These are phyloP conservation scores for Suillus hirtellus DNA, from an alignment of 768 basidiomycete genomes.

Conservation along the genomic window DNA sequence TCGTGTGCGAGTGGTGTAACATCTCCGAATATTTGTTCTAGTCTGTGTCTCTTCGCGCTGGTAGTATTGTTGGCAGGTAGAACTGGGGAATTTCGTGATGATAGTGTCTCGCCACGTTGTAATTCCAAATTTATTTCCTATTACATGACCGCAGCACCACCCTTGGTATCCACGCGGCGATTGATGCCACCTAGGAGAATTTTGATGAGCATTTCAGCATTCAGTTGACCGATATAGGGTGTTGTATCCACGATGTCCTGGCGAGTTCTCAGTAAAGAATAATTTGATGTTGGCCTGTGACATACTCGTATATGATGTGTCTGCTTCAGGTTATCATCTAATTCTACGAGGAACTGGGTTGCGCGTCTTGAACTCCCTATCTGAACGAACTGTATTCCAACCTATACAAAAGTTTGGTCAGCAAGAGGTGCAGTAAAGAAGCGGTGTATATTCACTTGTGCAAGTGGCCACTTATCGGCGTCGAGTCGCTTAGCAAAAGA, in stretches of 20 bases:
- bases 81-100: not conserved
- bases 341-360: slow-evolving; percentile 44
- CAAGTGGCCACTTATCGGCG: slow-evolving; percentile 46
- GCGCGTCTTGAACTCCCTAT: slow-evolving; percentile 51
- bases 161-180: slow-evolving; percentile 45
- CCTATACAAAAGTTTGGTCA: slow-evolving; percentile 33
- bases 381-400: slow-evolving; percentile 75
- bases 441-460: slow-evolving; percentile 42
- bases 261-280: slow-evolving; percentile 3
- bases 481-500: slow-evolving; percentile 52
- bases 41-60: no score
- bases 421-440: not conserved
- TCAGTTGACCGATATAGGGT: slow-evolving; percentile 47
- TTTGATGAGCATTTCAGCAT: slow-evolving; percentile 54
- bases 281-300: not conserved
- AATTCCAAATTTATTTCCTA: not conserved
- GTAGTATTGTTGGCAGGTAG: no score
- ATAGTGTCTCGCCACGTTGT: not conserved
- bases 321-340: slow-evolving; percentile 57
- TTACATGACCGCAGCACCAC: slow-evolving; percentile 26
- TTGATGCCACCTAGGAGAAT: slow-evolving; percentile 69
- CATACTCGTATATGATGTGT: slow-evolving; percentile 47
- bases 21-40: no score
- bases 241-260: slow-evolving; percentile 77
- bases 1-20: no score